These are phyloP conservation scores for Eimeria praecox DNA, from an alignment of 169 alveolate species.

Conservation along the genomic window DNA sequence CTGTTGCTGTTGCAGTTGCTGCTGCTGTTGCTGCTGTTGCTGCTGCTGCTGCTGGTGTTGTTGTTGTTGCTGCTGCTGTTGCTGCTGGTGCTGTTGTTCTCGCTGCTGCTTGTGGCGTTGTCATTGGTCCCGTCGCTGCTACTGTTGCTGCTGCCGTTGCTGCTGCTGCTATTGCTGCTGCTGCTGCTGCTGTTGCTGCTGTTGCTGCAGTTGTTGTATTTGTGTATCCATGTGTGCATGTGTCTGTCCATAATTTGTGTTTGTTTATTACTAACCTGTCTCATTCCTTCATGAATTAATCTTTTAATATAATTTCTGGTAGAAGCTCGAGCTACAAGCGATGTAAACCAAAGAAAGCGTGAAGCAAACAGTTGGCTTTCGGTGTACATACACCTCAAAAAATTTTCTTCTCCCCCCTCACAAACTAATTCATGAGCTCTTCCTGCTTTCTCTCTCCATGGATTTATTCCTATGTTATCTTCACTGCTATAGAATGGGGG, in stretches of 20 bases:
- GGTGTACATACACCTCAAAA: conserved; percentile 76
- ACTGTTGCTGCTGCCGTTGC: not conserved
- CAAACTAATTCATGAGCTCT: conserved; percentile 79
- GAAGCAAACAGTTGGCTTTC: conserved; percentile 79
- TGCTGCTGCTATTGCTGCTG: conserved; percentile 16
- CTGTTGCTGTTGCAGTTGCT: not conserved
- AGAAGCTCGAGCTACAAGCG: conserved; percentile 83
- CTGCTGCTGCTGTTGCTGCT: conserved; percentile 37
- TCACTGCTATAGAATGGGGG: conserved; percentile 83
- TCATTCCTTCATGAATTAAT: conserved; percentile 66
- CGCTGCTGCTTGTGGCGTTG: not conserved
- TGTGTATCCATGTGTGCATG: not conserved
- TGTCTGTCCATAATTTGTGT: not conserved
- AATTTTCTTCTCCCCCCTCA: conserved; percentile 85
- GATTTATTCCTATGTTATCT: conserved; percentile 66
- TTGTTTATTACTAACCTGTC: not conserved
- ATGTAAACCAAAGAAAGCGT: conserved; percentile 85
- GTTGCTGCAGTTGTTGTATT: not conserved
- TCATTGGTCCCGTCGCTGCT: not conserved
- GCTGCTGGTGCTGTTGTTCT: not conserved
- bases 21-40: not conserved
- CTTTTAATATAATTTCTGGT: conserved; percentile 57
- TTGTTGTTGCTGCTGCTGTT: not conserved
- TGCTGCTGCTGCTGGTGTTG: not conserved
- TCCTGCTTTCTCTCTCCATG: conserved; percentile 76